phyloP scores from a whole-genome alignment of 1,284 basidiomycete genomes.

The Neotropicomus parvogracilis region DNA sequence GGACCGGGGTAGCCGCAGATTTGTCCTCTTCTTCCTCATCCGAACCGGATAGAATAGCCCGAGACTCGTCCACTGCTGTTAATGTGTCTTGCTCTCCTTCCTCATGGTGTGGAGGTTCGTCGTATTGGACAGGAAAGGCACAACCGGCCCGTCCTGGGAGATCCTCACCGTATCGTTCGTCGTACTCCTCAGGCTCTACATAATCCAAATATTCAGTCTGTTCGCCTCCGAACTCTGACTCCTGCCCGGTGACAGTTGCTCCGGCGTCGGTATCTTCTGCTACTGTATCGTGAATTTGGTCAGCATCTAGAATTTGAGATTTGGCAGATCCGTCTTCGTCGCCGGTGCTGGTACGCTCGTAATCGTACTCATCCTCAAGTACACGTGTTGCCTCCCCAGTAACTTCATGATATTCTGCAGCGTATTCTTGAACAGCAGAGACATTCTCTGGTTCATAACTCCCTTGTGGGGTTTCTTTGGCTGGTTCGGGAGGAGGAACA shows the following conservation, averaged over 20 bases:
- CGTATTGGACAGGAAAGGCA: conserved; percentile 14
- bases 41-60: conserved; percentile 5
- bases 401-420: conserved; percentile 17
- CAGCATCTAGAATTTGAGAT: conserved; percentile 31
- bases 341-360: conserved; percentile 20
- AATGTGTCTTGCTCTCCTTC: conserved; percentile 19
- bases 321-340: conserved; percentile 22
- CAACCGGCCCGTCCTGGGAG: conserved; percentile 23
- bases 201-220: conserved; percentile 31
- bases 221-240: conserved; percentile 25
- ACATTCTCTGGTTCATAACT: conserved; percentile 4
- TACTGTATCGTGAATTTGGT: conserved; percentile 28
- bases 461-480: conserved; percentile 9
- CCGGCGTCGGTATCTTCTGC: conserved; percentile 19
- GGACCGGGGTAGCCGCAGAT: conserved; percentile 14
- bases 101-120: conserved; percentile 21
- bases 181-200: conserved; percentile 30
- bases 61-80: conserved; percentile 20
- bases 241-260: conserved; percentile 9
- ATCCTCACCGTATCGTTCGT: conserved; percentile 33
- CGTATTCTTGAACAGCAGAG: conserved; percentile 4
- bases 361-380: conserved; percentile 25
- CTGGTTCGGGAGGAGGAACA: not conserved
- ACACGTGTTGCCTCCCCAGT: conserved; percentile 8
- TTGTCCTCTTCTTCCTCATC: conserved; percentile 17